Evolutionary conservation across 768 basidiomycete species (phyloP).

Genomic region (Trametes punicea): DNA sequence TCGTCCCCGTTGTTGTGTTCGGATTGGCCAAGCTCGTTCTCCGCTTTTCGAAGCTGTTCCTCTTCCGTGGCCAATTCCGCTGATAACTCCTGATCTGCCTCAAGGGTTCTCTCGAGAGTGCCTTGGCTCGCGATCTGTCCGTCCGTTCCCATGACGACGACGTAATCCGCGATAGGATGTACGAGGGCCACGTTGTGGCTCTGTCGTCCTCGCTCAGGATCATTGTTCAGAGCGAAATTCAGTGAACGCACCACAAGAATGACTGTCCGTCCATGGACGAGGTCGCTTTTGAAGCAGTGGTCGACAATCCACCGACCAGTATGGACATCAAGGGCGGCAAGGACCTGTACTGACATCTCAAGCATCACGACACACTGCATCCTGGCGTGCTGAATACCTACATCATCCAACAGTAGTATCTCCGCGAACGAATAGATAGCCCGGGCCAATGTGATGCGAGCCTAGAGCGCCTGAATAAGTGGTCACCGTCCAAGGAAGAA

Average conservation of each 20-base stretch:
- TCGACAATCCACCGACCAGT: conserved; percentile 52
- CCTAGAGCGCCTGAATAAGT: conserved; percentile 34
- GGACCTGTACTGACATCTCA: conserved; percentile 27
- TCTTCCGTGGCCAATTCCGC: conserved; percentile 27
- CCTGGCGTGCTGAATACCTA: too few relatives aligned
- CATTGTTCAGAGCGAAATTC: not conserved
- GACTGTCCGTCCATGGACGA: conserved; percentile 48
- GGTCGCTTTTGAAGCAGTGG: conserved; percentile 45
- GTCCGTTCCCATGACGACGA: conserved; percentile 52
- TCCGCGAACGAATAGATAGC: conserved; percentile 59
- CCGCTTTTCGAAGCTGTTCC: conserved; percentile 25
- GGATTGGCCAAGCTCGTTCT: conserved; percentile 25
- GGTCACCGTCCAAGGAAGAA: not conserved
- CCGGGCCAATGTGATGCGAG: conserved; percentile 52
- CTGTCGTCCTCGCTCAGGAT: conserved; percentile 19
- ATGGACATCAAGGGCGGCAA: conserved; percentile 51
- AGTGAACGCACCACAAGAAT: conserved; percentile 44
- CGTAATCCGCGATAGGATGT: conserved; percentile 50
- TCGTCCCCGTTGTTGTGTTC: conserved; percentile 14
- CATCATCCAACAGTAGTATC: conserved; percentile 70
- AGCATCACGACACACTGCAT: too few relatives aligned
- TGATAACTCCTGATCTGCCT: conserved; percentile 35
- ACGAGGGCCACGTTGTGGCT: conserved; percentile 55
- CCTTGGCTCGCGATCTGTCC: conserved; percentile 51
- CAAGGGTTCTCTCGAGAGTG: conserved; percentile 45